phyloP scores from a whole-genome alignment of 139 green algal species.

The Chlorella vulgaris region DNA sequence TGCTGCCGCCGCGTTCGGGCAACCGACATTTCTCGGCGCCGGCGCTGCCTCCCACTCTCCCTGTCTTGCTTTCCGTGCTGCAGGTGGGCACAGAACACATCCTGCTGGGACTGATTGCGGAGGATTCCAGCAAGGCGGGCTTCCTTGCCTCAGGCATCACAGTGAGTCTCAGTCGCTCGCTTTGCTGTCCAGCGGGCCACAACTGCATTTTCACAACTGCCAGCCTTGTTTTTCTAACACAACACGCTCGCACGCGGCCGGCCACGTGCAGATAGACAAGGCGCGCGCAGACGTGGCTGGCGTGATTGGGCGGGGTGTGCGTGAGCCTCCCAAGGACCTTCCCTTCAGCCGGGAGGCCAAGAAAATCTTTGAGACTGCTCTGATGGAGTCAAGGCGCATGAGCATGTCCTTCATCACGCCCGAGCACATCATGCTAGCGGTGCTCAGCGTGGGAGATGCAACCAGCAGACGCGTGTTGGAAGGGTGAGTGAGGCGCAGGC shows the following conservation, averaged over 20 bases:
- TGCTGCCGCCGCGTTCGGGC: neutral
- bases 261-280: constrained; percentile 30
- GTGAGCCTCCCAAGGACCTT: constrained; percentile 57
- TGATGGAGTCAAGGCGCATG: constrained; percentile 78
- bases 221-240: too few relatives aligned
- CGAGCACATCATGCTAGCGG: constrained; percentile 89
- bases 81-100: constrained; percentile 87
- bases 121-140: constrained; percentile 69
- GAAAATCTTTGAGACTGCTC: constrained; percentile 81
- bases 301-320: neutral
- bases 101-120: constrained; percentile 86
- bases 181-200: neutral
- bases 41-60: neutral
- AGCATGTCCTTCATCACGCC: constrained; percentile 88
- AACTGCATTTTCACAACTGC: neutral
- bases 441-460: constrained; percentile 63
- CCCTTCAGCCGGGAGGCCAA: constrained; percentile 81
- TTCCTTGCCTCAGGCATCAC: constrained; percentile 79
- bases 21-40: too few relatives aligned
- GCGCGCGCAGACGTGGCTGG: constrained; percentile 50
- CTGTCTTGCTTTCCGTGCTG: neutral
- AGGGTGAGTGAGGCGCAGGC: constrained; percentile 43
- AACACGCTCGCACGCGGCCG: too few relatives aligned
- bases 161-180: constrained; percentile 31
- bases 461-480: constrained; percentile 48